Evolutionary conservation across 176 grass and related monocot species (phyloP), one percentile per base, ranked within the genome.

Genomic region (Carex parvula): DNA sequence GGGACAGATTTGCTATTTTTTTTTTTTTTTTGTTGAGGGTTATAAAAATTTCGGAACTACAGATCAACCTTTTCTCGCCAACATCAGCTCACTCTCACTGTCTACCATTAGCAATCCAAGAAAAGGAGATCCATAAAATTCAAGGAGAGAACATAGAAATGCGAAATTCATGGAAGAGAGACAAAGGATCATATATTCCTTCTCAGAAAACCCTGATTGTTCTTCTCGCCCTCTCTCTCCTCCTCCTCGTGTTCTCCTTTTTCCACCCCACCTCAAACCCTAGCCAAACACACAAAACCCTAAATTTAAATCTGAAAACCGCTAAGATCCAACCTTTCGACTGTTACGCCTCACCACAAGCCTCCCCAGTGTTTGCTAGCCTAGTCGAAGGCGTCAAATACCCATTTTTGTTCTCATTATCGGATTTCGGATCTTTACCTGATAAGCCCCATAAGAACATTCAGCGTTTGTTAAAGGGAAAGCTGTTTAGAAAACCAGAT

Each of bases 361-460:
- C 96, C 3, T 95, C 91, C 52, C 93, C 93, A 44, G 89, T 98
- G 30, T 86, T 98, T 70, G 92, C 96, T 55, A 95, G 88, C 82
- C 89, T 95, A 15, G 93, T 99, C 35, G 96, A 99, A 84, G 91
- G 89, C 83, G 91, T 95, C 14, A 85, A 89, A 22, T 66, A 81
- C 83, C 91, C 96, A 6, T 98, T 98, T 79, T 30, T 99, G 35
- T 99, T 89, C 87, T 99, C 93, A 52, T 87, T 95, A 72, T 85
- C 96, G 76, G 93, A 99, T 87, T 83, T 95, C 69, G 96, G 93
- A 0, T 15, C 88, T 1, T 87, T 99, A 63, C 93, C 93, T 15
- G 89, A 93, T 26, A 88, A 64, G 53, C 96, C 93, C 0, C 93
- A 95, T 65, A 95, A 90, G 89, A 98, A 93, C 86, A 95, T 98